These are phyloP conservation scores for Trichoderma oligosporum DNA, from an alignment of 2,329 filamentous ascomycete genomes.

Conservation along the genomic window DNA sequence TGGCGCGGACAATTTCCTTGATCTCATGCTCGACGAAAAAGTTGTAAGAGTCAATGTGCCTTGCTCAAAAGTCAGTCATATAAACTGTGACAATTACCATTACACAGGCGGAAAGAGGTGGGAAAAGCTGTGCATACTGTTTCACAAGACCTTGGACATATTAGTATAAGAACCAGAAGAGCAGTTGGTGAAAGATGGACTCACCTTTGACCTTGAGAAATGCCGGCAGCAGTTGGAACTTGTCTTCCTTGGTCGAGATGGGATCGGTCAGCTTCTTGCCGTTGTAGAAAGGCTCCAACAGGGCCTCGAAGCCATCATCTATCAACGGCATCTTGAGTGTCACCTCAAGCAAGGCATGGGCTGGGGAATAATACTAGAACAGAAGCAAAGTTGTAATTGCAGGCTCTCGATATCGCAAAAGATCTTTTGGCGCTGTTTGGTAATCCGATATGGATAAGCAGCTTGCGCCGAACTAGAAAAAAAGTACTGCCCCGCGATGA, in stretches of 20 bases:
- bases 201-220: constrained; percentile 92
- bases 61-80: constrained; percentile 28
- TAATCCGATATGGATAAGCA: constrained; percentile 19
- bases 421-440: constrained; percentile 1
- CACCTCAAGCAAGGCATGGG: constrained; percentile 33
- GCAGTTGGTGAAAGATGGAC: constrained; percentile 22
- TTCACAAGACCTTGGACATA: constrained; percentile 66
- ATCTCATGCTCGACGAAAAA: constrained; percentile 96
- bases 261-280: constrained; percentile 64
- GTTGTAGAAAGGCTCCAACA: constrained; percentile 64
- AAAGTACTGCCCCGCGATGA: constrained; percentile 19
- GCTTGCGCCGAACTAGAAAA: constrained; percentile 14
- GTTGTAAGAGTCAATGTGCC: constrained; percentile 96
- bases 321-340: constrained; percentile 48
- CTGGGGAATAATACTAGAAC: background rate
- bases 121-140: constrained; percentile 51
- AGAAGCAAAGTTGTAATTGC: constrained; percentile 16
- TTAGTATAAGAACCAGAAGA: constrained; percentile 6
- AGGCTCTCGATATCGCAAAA: background rate
- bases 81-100: background rate
- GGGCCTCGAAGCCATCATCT: constrained; percentile 63
- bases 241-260: constrained; percentile 69
- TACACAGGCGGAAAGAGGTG: background rate
- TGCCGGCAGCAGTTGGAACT: constrained; percentile 95
- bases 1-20: constrained; percentile 93